Evolutionary conservation across 1,284 basidiomycete species (phyloP).

Genomic region (Hymenochaete sp.): DNA sequence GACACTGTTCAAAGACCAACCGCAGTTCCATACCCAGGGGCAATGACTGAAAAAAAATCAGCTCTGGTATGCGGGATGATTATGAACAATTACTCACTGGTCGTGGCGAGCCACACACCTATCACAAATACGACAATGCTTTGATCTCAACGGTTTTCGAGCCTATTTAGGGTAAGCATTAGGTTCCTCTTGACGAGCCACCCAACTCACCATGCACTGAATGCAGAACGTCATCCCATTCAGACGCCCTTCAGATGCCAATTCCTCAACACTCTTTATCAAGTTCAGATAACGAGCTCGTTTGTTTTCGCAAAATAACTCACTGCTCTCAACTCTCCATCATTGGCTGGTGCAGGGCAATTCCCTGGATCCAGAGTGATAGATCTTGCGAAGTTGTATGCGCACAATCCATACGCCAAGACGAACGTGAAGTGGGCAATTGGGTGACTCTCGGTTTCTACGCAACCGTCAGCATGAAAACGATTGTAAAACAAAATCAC

Average conservation of each 20-base stretch:
- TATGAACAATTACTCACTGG: conserved; percentile 52
- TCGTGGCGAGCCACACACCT: conserved; percentile 85
- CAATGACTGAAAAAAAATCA: conserved; percentile 62
- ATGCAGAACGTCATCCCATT: conserved; percentile 97
- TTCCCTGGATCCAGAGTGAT: conserved; percentile 88
- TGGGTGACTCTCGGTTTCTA: conserved; percentile 69
- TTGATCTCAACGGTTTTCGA: conserved; percentile 86
- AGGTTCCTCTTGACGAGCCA: not conserved
- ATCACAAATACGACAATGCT: conserved; percentile 91
- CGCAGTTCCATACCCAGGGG: conserved; percentile 99
- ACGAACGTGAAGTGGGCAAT: conserved; percentile 73
- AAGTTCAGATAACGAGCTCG: conserved; percentile 12
- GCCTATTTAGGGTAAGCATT: conserved; percentile 37
- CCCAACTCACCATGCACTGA: conserved; percentile 67
- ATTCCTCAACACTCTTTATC: conserved; percentile 73
- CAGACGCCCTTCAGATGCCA: conserved; percentile 78
- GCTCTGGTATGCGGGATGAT: not conserved
- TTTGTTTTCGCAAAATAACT: conserved; percentile 20
- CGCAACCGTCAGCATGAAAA: conserved; percentile 3
- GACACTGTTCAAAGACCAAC: conserved; percentile 35
- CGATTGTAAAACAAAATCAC: conserved; percentile 1
- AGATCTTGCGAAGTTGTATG: conserved; percentile 85
- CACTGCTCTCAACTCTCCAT: conserved; percentile 77
- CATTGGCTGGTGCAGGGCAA: conserved; percentile 70
- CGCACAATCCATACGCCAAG: conserved; percentile 61